Conservation (phyloP, 768 basidiomycete species). For the Royoungia palumana region DNA sequence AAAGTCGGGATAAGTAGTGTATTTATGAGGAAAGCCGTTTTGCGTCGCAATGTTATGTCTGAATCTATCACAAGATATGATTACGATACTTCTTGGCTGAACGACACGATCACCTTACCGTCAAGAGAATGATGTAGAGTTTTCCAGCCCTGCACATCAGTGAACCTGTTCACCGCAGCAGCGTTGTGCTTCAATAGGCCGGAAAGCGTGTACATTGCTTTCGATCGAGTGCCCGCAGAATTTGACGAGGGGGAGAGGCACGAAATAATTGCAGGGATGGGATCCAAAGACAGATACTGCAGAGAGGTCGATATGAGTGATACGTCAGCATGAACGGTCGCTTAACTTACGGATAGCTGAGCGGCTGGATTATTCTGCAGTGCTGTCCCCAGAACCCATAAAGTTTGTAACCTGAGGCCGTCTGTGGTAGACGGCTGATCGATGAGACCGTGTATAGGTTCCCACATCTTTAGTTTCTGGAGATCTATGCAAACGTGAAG, state of each 20-base stretch:
- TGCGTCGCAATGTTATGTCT: constrained; percentile 72
- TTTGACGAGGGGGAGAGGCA: constrained; percentile 55
- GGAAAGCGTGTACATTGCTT: constrained; percentile 79
- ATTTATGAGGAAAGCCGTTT: constrained; percentile 73
- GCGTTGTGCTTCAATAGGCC: constrained; percentile 76
- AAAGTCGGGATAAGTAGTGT: constrained; percentile 57
- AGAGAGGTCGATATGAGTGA: constrained; percentile 1
- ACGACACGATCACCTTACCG: constrained; percentile 38
- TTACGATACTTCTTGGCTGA: not conserved
- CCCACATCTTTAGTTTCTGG: constrained; percentile 74
- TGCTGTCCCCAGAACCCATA: constrained; percentile 90
- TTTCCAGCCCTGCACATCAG: constrained; percentile 58
- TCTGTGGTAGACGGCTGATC: constrained; percentile 50
- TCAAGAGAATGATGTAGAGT: constrained; percentile 55
- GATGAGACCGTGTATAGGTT: constrained; percentile 64
- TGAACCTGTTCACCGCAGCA: constrained; percentile 56
- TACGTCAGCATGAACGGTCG: not conserved
- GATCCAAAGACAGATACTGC: constrained; percentile 63
- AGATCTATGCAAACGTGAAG: constrained; percentile 50
- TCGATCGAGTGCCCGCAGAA: constrained; percentile 60
- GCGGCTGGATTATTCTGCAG: constrained; percentile 87
- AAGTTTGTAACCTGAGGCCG: constrained; percentile 59
- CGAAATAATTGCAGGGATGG: constrained; percentile 59
- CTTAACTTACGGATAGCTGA: constrained; percentile 60
- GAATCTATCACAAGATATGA: constrained; percentile 51